Evolutionary conservation across 805 yeast genomes (phyloP).

Genomic region (Grigorovia humatica): DNA sequence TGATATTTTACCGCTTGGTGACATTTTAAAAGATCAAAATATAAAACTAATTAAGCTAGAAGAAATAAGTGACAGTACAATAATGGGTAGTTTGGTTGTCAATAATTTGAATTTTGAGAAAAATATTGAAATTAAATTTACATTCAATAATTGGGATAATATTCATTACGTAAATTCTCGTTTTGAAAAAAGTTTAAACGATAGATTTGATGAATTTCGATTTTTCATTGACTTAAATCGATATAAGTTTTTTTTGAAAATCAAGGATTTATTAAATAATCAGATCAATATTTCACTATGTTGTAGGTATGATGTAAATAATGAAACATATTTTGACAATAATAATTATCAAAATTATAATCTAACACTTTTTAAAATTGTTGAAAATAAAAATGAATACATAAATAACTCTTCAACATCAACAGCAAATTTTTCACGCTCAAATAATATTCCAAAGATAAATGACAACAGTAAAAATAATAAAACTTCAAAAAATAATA

Average conservation of each 20-base stretch:
- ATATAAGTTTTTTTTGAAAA: conserved; percentile 19
- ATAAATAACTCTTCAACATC: background rate
- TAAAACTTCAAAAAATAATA: background rate
- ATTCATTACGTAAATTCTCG: conserved; percentile 24
- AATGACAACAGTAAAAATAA: background rate
- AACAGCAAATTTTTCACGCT: background rate
- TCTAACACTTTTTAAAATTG: conserved; percentile 6
- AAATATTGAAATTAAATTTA: conserved; percentile 25
- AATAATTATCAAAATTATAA: conserved; percentile 28
- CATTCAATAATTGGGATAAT: conserved; percentile 27
- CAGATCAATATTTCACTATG: conserved; percentile 22
- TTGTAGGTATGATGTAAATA: conserved; percentile 26
- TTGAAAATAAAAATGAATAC: background rate
- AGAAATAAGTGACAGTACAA: conserved; percentile 2
- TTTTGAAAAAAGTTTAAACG: conserved; percentile 19
- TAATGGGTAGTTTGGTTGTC: conserved; percentile 22
- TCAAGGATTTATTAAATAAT: conserved; percentile 13
- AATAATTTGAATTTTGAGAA: conserved; percentile 28
- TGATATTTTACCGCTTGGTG: background rate
- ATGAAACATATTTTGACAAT: conserved; percentile 28
- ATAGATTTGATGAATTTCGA: conserved; percentile 22
- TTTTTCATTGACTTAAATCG: conserved; percentile 24
- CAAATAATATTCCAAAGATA: background rate
- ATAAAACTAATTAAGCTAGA: conserved; percentile 15
- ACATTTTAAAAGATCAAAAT: conserved; percentile 8